Evolutionary conservation across 106 monocot species (phyloP).

Genomic region (Dendrobium huoshanense): DNA sequence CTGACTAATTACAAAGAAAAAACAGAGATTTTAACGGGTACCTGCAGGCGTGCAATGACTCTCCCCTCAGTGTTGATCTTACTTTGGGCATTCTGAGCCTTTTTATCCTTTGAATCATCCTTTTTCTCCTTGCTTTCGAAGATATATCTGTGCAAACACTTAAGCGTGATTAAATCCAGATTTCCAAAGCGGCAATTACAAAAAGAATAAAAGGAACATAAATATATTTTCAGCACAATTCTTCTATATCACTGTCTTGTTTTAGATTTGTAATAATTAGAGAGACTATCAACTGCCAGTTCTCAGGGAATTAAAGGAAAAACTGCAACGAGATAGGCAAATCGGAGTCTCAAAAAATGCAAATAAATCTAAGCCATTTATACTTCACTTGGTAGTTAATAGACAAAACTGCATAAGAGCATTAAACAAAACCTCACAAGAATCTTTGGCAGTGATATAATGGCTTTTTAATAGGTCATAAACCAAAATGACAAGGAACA

Average conservation of each 20-base stretch:
- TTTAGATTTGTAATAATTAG: neutral
- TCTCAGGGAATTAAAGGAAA: neutral
- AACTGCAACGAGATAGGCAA: neutral
- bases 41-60: constrained; percentile 93
- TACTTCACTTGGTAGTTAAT: neutral
- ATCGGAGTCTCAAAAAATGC: neutral
- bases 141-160: constrained; percentile 46
- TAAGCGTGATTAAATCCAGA: neutral
- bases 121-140: constrained; percentile 83
- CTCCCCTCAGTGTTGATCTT: constrained; percentile 39
- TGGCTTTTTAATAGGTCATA: neutral
- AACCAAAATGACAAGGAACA: neutral
- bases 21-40: constrained; percentile 11
- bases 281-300: neutral
- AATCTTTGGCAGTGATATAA: neutral
- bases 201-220: neutral
- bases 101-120: constrained; percentile 42
- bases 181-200: neutral
- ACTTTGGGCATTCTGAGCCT: constrained; percentile 33
- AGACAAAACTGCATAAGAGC: neutral
- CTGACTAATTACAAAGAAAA: neutral
- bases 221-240: neutral
- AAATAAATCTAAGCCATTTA: neutral
- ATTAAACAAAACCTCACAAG: neutral
- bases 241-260: neutral